Evolutionary conservation across 140 eudicot genomes (phyloP).

Genomic region (Anethum foeniculum): DNA sequence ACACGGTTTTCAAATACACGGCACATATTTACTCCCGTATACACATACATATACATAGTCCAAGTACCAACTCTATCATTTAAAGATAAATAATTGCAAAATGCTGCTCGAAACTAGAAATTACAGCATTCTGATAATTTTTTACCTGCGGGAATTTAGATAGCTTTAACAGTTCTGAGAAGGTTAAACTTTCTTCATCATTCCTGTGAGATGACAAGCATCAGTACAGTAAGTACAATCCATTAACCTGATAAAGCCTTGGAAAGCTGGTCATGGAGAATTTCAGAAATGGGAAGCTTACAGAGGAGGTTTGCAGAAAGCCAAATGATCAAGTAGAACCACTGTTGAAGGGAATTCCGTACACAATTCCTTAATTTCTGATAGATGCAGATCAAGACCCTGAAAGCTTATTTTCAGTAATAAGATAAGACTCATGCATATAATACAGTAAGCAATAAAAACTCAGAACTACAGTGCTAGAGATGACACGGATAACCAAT

Average conservation of each 20-base stretch:
- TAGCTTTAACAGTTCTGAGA: slow-evolving; percentile 45
- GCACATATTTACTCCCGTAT: neutral
- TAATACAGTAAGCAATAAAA: neutral
- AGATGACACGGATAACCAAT: neutral
- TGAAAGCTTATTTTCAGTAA: slow-evolving; percentile 19
- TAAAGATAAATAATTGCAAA: neutral
- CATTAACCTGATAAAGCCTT: neutral
- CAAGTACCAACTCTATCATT: neutral
- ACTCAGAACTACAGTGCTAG: neutral
- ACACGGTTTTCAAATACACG: neutral
- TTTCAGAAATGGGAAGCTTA: slow-evolving; percentile 19
- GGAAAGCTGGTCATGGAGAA: neutral
- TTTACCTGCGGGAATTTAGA: slow-evolving; percentile 75
- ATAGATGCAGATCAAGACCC: slow-evolving; percentile 72
- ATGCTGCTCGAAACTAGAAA: neutral
- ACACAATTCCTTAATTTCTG: slow-evolving; percentile 64
- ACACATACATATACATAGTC: neutral
- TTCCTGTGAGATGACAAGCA: slow-evolving; percentile 30
- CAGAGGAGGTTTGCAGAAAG: slow-evolving; percentile 84
- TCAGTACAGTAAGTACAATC: neutral
- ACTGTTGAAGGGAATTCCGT: slow-evolving; percentile 61
- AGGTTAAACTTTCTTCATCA: slow-evolving; percentile 39
- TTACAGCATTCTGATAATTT: neutral
- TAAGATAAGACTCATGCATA: neutral
- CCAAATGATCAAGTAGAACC: slow-evolving; percentile 77